Base-by-base conservation (phyloP, 345 rosid species). In the Nasturtium officinale region DNA sequence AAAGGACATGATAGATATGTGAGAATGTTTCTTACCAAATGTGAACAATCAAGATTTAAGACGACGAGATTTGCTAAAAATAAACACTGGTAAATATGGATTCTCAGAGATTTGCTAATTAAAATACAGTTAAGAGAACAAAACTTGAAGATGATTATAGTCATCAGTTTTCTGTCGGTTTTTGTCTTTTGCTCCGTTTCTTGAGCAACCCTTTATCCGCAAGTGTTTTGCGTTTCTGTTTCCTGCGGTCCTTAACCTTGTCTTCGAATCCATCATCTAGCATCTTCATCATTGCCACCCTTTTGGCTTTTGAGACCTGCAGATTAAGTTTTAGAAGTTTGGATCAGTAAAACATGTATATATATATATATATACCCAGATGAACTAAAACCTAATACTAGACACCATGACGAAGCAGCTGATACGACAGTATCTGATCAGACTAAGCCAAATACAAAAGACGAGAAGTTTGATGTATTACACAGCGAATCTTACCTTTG, bases 201-300 rank as follows among this genome's bases (percentile, higher is more conserved):
- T 80, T 82, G 71, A 82, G 52, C 78, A 88, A 55, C 46, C 96
- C 97, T 73, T 88, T 95, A 65, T 80, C 89, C 1, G 82, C 79
- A 37, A 86, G 77, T 9, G 86, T 79, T 65, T 86, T 88, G 28
- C 80, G 79, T 50, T 90, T 95, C 81, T 79, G 93, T 17, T 76
- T 85, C 74, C 80, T 91, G 68, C 96, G 80, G 67, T 88, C 92
- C 50, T 87, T 86, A 6, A 57, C 85, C 79, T 83, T 88, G 65
- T 95, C 97, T 65, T 95, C 97, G 40, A 88, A 89, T 4, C 99
- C 96, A 26, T 88, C 89, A 18, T 95, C 97, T 79, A 83, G 71
- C 90, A 90, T 86, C 84, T 88, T 95, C 99, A 91, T 90, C 59
- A 79, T 77, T 1, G 93, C 93, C 71, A 88, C 96, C 1, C 94